These are phyloP conservation scores for Crithidia acanthocephali DNA, from an alignment of 208 protist species.

Conservation along the genomic window DNA sequence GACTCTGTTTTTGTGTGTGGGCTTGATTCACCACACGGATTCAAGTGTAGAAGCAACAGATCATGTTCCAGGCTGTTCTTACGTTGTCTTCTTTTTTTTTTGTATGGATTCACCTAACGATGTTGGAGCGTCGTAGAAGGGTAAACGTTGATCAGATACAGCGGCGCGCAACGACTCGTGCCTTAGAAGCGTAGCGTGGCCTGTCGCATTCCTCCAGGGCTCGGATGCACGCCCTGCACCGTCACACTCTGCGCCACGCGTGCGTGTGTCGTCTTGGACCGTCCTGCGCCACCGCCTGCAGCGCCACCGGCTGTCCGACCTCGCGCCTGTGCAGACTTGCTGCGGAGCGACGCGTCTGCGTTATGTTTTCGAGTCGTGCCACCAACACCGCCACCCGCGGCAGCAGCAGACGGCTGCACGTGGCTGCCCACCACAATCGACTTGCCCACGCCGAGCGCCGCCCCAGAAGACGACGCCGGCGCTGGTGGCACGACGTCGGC, in stretches of 20 bases:
- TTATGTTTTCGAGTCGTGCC: not conserved
- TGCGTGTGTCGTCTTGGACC: slow-evolving; percentile 16
- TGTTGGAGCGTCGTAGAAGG: too few species aligned
- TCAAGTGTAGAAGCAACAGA: too few species aligned
- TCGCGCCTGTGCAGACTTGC: not conserved
- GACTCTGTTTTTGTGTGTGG: too few species aligned
- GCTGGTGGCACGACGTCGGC: slow-evolving; percentile 56
- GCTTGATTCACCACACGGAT: too few species aligned
- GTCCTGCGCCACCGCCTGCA: not conserved
- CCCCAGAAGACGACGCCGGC: not conserved
- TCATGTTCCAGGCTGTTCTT: too few species aligned
- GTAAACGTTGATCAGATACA: too few species aligned
- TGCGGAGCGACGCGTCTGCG: not conserved
- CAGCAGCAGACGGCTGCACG: not conserved
- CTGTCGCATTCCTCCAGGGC: slow-evolving; percentile 33
- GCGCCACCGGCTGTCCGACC: not conserved
- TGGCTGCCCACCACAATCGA: slow-evolving; percentile 26
- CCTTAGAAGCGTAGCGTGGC: slow-evolving; percentile 44
- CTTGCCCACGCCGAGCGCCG: slow-evolving; percentile 1
- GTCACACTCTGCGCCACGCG: not conserved
- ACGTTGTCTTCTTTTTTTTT: too few species aligned
- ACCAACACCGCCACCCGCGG: not conserved
- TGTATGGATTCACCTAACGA: too few species aligned
- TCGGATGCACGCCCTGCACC: not conserved
- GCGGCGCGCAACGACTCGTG: not conserved